Base-by-base conservation (phyloP, 257 asterid species). In the Eucommia ulmoides region DNA sequence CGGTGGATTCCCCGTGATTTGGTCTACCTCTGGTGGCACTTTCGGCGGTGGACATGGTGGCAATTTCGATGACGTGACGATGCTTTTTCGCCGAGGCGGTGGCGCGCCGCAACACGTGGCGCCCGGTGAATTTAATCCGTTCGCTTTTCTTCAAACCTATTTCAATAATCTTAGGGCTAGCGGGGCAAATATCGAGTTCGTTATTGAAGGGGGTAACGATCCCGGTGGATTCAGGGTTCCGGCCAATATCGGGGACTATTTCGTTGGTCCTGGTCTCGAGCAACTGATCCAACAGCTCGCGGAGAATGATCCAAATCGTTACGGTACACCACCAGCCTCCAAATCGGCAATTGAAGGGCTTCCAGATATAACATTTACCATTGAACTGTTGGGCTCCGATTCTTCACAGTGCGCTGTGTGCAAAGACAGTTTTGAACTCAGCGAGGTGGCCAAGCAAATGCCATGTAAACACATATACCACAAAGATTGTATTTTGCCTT, bases 391-490 rank as follows among this genome's bases (percentile, higher is more conserved):
- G 69, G 69, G 45, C 3, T 67, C 86, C 0, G 95, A 88, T 67
- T 70, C 76, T 0, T 79, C 80, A 1, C 92, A 73, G 19, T 84
- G 95, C 21, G 95, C 95, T 1, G 95, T 88, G 44, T 88, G 97
- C 62, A 88, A 82, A 55, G 97, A 84, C 49, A 69, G 58, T 60
- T 88, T 88, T 50, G 89, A 72, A 65, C 66, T 88, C 19, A 38
- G 62, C 18, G 88, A 71, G 65, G 79, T 52, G 55, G 94, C 80
- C 0, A 84, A 84, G 54, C 80, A 71, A 69, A 75, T 88, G 65
- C 97, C 97, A 1, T 88, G 97, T 68, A 84, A 84, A 54, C 97
- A 88, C 65, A 64, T 88, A 19, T 88, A 88, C 61, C 97, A 88
- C 33, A 72, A 75, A 20, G 95, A 74, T 51, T 88, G 97, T 57